Conservation (phyloP, 148 eudicot genomes). For the Polygonum maritimum region DNA sequence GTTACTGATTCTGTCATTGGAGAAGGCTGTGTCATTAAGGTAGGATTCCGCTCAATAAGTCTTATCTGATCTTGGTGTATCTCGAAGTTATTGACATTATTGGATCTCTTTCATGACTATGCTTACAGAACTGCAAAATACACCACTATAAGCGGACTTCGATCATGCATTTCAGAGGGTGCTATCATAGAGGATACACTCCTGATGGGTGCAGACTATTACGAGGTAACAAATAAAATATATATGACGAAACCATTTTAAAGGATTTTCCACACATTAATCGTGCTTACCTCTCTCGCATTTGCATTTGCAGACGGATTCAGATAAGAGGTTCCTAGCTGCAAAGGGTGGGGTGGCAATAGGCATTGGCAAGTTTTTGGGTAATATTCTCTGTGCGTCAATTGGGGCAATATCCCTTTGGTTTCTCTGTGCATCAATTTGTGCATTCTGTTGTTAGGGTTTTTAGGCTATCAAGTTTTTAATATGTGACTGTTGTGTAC, state of each 20-base stretch:
- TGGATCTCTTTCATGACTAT: not conserved
- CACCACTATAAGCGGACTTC: conserved; percentile 85
- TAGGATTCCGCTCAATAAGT: conserved; percentile 8
- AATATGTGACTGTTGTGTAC: not conserved
- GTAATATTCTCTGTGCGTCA: no score
- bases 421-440: no score
- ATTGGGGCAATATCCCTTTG: no score
- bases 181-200: conserved; percentile 85
- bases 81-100: not conserved
- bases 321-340: conserved; percentile 61
- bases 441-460: no score
- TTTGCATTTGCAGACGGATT: conserved; percentile 59
- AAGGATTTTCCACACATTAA: no score
- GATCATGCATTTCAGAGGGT: conserved; percentile 94
- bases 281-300: no score
- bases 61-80: not conserved
- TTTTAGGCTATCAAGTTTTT: not conserved
- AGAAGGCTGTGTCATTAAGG: conserved; percentile 98
- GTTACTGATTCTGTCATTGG: conserved; percentile 95
- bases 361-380: conserved; percentile 85
- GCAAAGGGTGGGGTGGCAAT: conserved; percentile 91
- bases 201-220: conserved; percentile 99
- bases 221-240: conserved; percentile 44
- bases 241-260: no score
- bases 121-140: conserved; percentile 83